Evolutionary conservation across 108 stramenopile genomes (phyloP).

Genomic region (Hondaea fermentalgiana): DNA sequence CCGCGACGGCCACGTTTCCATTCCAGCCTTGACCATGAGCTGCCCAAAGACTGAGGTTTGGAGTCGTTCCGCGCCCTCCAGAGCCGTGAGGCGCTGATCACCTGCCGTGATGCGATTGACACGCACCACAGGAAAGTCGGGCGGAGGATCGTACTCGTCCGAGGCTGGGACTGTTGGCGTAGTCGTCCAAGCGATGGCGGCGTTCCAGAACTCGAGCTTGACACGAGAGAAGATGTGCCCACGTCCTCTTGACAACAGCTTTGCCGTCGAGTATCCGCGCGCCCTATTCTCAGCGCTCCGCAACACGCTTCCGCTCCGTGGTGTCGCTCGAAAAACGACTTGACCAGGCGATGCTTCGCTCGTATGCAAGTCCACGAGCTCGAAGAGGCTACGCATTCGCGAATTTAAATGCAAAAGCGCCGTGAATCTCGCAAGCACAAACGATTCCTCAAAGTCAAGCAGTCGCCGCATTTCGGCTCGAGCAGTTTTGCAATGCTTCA

Average conservation of each 20-base stretch:
- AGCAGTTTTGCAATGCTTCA: not conserved
- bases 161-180: slow-evolving; percentile 29
- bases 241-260: not conserved
- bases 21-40: not conserved
- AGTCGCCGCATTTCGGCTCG: not conserved
- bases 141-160: slow-evolving; percentile 42
- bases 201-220: slow-evolving; percentile 20
- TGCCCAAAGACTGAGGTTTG: slow-evolving; percentile 19
- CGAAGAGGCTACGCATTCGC: not conserved
- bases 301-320: not conserved
- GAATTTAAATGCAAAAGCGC: not conserved
- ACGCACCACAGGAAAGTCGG: slow-evolving; percentile 20
- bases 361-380: not conserved
- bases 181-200: slow-evolving; percentile 26
- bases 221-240: slow-evolving; percentile 3
- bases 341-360: not conserved
- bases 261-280: not conserved
- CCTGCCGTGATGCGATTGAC: slow-evolving; percentile 34
- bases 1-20: not conserved
- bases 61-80: slow-evolving; percentile 20
- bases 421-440: not conserved
- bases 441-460: not conserved
- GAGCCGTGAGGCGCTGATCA: not conserved
- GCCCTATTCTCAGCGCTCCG: not conserved
- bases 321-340: not conserved